A percentile compares a stretch with the other conserved stretches of the same genome.
phyloP scores from a whole-genome alignment of 768 basidiomycete genomes.

The Lactarius psammicola region DNA sequence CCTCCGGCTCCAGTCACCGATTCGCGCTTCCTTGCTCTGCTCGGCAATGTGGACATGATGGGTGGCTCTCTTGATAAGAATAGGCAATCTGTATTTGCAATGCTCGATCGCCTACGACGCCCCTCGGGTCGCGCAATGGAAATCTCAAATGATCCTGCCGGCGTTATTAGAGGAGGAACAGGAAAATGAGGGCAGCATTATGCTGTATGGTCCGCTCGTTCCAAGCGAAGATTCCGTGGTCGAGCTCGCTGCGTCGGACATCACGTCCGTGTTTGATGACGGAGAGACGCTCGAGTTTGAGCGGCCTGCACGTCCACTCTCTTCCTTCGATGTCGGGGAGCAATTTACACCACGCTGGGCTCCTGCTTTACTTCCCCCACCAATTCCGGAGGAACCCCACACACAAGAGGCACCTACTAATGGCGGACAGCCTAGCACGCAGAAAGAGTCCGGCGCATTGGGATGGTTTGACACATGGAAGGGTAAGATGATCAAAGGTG shows the following conservation, averaged over 20 bases:
- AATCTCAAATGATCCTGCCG: not conserved
- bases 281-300: slow-evolving; percentile 37
- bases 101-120: slow-evolving; percentile 49
- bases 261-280: slow-evolving; percentile 48
- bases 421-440: slow-evolving; percentile 5
- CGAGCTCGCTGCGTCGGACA: slow-evolving; percentile 65
- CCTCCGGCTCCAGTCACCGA: slow-evolving; percentile 45
- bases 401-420: slow-evolving; percentile 9
- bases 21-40: slow-evolving; percentile 46
- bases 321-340: slow-evolving; percentile 14
- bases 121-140: slow-evolving; percentile 19
- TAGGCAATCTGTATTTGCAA: slow-evolving; percentile 56
- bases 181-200: slow-evolving; percentile 44
- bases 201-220: slow-evolving; percentile 73
- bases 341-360: slow-evolving; percentile 23
- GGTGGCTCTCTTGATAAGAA: slow-evolving; percentile 48
- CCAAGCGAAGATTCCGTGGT: slow-evolving; percentile 61
- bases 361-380: not conserved
- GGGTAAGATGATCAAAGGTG: slow-evolving; percentile 19
- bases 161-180: slow-evolving; percentile 1
- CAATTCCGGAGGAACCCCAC: slow-evolving; percentile 4
- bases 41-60: slow-evolving; percentile 63
- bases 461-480: slow-evolving; percentile 22
- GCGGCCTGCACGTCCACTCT: slow-evolving; percentile 31
- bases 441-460: slow-evolving; percentile 32